Conservation (phyloP, 164 flowering plant species). For the Aristolochia fimbriata region DNA sequence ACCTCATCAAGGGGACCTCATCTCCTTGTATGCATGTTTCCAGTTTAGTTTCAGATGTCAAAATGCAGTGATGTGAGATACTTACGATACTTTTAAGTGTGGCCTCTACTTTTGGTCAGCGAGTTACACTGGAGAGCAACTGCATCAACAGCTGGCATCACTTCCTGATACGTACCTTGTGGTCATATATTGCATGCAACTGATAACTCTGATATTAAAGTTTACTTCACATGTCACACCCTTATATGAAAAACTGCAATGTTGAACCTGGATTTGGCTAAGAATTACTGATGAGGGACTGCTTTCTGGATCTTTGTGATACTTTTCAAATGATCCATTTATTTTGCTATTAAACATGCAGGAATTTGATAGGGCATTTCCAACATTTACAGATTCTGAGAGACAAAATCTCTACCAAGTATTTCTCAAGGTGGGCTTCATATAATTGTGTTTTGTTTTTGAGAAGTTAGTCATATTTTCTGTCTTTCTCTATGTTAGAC, state of each 20-base stretch:
- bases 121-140: too few species aligned
- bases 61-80: too few species aligned
- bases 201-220: not conserved
- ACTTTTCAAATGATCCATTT: slow-evolving; percentile 10
- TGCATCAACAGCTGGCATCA: too few species aligned
- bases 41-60: too few species aligned
- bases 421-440: not conserved
- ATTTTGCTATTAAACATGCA: not conserved
- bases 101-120: too few species aligned
- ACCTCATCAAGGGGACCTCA: too few species aligned
- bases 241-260: not conserved
- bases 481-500: not conserved
- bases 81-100: too few species aligned
- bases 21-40: too few species aligned
- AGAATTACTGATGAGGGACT: slow-evolving; percentile 38
- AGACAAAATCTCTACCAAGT: not conserved
- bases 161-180: too few species aligned
- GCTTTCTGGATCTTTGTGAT: slow-evolving; percentile 22
- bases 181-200: not conserved
- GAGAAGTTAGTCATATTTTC: not conserved
- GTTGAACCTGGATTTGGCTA: slow-evolving; percentile 8
- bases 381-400: not conserved
- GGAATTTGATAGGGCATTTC: not conserved
- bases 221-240: not conserved
- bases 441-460: slow-evolving; percentile 1